Evolutionary conservation across 768 basidiomycete genomes (phyloP), one percentile per base, ranked within the genome.

Genomic region (Myochromella boudieri): DNA sequence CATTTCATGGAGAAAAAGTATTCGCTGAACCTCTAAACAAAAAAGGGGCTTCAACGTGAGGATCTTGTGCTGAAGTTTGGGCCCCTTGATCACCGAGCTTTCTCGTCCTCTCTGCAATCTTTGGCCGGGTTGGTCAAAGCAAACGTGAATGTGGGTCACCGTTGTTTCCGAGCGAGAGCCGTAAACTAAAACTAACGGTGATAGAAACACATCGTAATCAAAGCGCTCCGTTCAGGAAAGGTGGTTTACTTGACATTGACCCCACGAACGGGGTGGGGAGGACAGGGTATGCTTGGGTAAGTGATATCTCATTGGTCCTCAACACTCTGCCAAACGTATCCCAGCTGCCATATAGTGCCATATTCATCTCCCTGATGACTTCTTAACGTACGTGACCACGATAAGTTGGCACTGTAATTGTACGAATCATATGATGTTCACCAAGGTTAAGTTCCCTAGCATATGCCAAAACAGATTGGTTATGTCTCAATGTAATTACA

Each of bases 181-280:
- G n/a, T 14, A 11, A 36, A 34, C 33, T 28, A 12, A 32, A 17
- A 46, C 31, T 33, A 29, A 4, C 18, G 39, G 5, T 32, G 38
- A 17, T 55, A 92, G 91, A 74, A 75, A 38, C 72, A 76, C 37
- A 67, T 93, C 28, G 58, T 65, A 4, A 71, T 93, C 43, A 71
- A 75, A 36, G 75, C 90, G 7, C 64, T 80, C 22, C 80, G 88
- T 24, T 64, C 69, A 4, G 73, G 64, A 3, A 62, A 77, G 52
- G 61, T 57, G 6, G 54, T 80, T 11, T 69, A 68, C 15, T 57
- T 91, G 47, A 75, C 64, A n/a, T 68, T 93, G 33, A 84, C 71
- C 3, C 91, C 91, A 5, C 66, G 80, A 40, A 79, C 74, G 46
- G 84, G 84, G 6, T 97, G 93, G 93, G 91, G 91, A 51, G 93